Conservation (phyloP, 2,329 filamentous ascomycete species). For the Fusarium azukiicola region DNA sequence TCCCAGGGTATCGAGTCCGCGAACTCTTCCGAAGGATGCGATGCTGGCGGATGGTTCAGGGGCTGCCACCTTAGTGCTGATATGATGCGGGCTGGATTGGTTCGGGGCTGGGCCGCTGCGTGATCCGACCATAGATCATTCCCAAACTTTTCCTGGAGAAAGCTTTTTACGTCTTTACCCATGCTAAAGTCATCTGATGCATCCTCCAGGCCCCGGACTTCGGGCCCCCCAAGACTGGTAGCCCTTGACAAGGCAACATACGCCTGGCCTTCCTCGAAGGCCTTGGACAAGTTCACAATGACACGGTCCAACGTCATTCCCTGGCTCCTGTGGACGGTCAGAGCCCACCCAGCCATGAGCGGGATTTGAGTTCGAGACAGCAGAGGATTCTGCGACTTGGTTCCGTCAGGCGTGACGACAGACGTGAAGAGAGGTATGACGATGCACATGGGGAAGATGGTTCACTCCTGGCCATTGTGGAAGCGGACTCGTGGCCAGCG, state of each 20-base stretch:
- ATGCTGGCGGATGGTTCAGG: too few species aligned
- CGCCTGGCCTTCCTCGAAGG: constrained; percentile 78
- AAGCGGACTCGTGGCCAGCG: constrained; percentile 68
- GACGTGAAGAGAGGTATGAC: constrained; percentile 70
- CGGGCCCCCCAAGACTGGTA: constrained; percentile 42
- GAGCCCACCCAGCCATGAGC: constrained; percentile 79
- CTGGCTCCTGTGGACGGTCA: constrained; percentile 82
- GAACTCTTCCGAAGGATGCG: too few species aligned
- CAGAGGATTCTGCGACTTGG: constrained; percentile 66
- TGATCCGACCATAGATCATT: neutral
- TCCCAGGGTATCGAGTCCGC: too few species aligned
- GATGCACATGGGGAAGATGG: constrained; percentile 74
- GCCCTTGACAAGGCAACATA: constrained; percentile 70
- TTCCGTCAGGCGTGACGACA: constrained; percentile 69
- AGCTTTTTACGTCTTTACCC: neutral
- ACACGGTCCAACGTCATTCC: constrained; percentile 81
- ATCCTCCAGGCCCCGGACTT: constrained; percentile 27
- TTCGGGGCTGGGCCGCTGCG: neutral
- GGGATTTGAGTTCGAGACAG: constrained; percentile 80
- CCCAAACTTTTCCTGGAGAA: neutral
- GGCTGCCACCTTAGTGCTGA: too few species aligned
- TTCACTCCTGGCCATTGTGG: constrained; percentile 66
- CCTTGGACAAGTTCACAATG: constrained; percentile 72
- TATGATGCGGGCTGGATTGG: neutral
- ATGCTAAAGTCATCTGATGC: neutral